phyloP scores from a whole-genome alignment of 176 grass and related monocot genomes.

The Carex pumila region DNA sequence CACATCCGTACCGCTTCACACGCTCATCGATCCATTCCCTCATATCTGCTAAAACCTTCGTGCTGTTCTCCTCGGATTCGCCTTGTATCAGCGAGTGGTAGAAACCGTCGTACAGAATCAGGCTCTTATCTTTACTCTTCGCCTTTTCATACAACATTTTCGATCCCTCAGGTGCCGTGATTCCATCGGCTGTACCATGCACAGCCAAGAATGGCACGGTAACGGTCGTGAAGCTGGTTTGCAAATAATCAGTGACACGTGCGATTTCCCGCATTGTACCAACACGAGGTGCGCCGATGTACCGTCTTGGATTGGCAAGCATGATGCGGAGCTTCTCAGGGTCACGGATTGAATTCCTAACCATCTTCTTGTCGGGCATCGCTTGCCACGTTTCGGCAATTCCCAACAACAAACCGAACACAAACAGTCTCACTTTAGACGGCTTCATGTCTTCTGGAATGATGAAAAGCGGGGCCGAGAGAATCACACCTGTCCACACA shows the following conservation, averaged over 20 bases:
- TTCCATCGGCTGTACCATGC: conserved; percentile 56
- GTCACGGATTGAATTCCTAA: conserved; percentile 42
- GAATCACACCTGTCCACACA: conserved; percentile 50
- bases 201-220: conserved; percentile 47
- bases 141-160: conserved; percentile 58
- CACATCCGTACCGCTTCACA: conserved; percentile 25
- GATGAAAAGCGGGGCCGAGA: conserved; percentile 57
- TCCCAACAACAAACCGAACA: conserved; percentile 61
- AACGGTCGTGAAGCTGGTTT: conserved; percentile 30
- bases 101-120: conserved; percentile 63
- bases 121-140: conserved; percentile 40
- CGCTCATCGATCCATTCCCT: conserved; percentile 60
- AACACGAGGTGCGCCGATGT: conserved; percentile 38
- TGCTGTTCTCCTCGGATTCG: conserved; percentile 53
- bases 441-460: conserved; percentile 61
- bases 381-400: conserved; percentile 62
- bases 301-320: conserved; percentile 43
- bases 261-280: conserved; percentile 70
- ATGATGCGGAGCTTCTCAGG: conserved; percentile 38
- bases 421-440: conserved; percentile 39
- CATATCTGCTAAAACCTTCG: conserved; percentile 58
- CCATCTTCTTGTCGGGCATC: conserved; percentile 56
- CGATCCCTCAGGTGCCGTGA: conserved; percentile 53
- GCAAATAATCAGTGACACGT: conserved; percentile 36
- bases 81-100: conserved; percentile 68